These are phyloP conservation scores for Boletus reticulatus DNA, from an alignment of 768 basidiomycete species.

Conservation along the genomic window DNA sequence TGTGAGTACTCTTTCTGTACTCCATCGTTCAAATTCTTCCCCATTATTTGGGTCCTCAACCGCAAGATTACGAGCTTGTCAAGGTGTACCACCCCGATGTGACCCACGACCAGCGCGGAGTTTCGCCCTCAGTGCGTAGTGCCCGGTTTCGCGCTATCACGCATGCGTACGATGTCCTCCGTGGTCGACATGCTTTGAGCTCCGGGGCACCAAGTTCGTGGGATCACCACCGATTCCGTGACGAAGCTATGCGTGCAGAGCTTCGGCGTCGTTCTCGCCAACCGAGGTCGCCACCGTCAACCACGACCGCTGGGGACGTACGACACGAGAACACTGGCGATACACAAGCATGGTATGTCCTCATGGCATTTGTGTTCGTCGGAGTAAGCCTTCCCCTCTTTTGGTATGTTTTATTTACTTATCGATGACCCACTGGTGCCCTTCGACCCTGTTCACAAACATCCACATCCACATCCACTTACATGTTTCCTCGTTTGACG, in stretches of 20 bases:
- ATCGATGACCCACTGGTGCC: neutral
- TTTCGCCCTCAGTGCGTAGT: conserved; percentile 47
- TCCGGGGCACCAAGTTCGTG: neutral
- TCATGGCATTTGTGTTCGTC: conserved; percentile 10
- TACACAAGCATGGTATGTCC: conserved; percentile 8
- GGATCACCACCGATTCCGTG: conserved; percentile 6
- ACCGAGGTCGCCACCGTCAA: conserved; percentile 27
- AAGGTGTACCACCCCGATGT: conserved; percentile 73
- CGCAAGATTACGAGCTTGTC: conserved; percentile 71
- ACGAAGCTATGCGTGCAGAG: conserved; percentile 50
- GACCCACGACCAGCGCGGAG: conserved; percentile 33
- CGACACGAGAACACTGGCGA: neutral
- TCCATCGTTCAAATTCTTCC: too few species aligned
- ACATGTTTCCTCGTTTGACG: neutral
- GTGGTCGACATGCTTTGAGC: conserved; percentile 1
- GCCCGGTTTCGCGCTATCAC: conserved; percentile 63
- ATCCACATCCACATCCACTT: too few species aligned
- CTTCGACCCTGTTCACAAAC: neutral
- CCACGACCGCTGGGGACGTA: neutral
- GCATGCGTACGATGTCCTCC: conserved; percentile 55
- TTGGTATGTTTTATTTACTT: neutral
- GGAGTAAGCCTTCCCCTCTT: conserved; percentile 10
- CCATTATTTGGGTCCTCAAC: neutral
- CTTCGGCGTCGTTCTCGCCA: conserved; percentile 44
- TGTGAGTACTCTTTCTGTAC: conserved; percentile 44